Conservation (phyloP, 2,329 filamentous ascomycete genomes). For the Paecilomyces dactylethromorphus region DNA sequence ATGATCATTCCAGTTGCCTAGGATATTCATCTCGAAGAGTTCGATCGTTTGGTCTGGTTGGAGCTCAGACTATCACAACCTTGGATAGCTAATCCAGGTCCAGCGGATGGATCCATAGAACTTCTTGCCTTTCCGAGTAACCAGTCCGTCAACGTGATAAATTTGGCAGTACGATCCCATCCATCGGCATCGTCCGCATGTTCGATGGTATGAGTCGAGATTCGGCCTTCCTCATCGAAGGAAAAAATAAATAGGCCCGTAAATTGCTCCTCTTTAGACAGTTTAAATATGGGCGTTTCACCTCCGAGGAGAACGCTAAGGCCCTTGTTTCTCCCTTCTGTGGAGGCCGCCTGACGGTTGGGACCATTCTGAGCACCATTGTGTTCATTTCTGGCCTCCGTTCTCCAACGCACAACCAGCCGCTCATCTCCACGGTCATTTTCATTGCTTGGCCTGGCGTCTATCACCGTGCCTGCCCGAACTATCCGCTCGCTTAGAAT, state of each 20-base stretch:
- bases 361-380: constrained; percentile 2
- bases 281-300: constrained; percentile 42
- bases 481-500: constrained; percentile 87
- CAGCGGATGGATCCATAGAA: constrained; percentile 21
- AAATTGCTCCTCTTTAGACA: constrained; percentile 67
- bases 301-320: constrained; percentile 46
- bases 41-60: neutral
- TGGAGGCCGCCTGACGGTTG: constrained; percentile 13
- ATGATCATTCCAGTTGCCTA: neutral
- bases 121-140: constrained; percentile 70
- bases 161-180: constrained; percentile 76
- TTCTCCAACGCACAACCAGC: constrained; percentile 86
- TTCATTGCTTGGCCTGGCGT: constrained; percentile 24
- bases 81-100: constrained; percentile 22
- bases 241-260: constrained; percentile 91
- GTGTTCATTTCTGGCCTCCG: constrained; percentile 38
- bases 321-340: constrained; percentile 30
- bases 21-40: neutral
- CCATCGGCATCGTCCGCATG: constrained; percentile 77
- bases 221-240: constrained; percentile 79
- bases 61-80: constrained; percentile 11
- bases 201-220: constrained; percentile 87
- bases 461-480: constrained; percentile 42
- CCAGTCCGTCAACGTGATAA: constrained; percentile 93
- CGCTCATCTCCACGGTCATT: constrained; percentile 55